Conservation (phyloP, 176 grass and related monocot genomes). For the Triticum urartu region DNA sequence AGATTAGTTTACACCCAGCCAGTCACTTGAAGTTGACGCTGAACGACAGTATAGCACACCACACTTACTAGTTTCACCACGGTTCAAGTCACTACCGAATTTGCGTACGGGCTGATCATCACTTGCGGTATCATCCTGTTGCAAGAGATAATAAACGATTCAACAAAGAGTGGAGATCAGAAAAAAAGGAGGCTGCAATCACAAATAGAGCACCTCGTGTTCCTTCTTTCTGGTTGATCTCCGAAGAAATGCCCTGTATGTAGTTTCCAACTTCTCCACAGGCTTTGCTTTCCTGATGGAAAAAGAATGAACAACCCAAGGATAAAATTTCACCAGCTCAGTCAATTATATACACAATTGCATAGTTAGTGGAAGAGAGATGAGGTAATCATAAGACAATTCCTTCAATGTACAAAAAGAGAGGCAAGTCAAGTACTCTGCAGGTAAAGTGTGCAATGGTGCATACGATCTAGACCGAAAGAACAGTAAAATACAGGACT, state of each 20-base stretch:
- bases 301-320: background rate
- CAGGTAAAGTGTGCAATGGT: background rate
- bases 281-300: slow-evolving; percentile 59
- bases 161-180: background rate
- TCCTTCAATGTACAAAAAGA: background rate
- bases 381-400: background rate
- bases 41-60: background rate
- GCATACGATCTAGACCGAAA: slow-evolving; percentile 6
- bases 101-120: slow-evolving; percentile 47
- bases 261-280: slow-evolving; percentile 70
- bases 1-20: slow-evolving; percentile 27
- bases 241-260: slow-evolving; percentile 68
- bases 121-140: slow-evolving; percentile 52
- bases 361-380: background rate
- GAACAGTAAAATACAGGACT: background rate
- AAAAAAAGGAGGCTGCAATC: background rate
- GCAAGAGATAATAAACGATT: slow-evolving; percentile 1
- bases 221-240: slow-evolving; percentile 60
- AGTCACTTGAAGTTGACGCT: slow-evolving; percentile 9
- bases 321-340: background rate
- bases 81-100: slow-evolving; percentile 66
- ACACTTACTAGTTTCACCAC: slow-evolving; percentile 46
- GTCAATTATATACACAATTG: background rate
- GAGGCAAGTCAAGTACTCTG: background rate
- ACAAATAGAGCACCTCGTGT: slow-evolving; percentile 44